Conservation (phyloP, 257 asterid genomes). For the Solanum bulbocastanum region DNA sequence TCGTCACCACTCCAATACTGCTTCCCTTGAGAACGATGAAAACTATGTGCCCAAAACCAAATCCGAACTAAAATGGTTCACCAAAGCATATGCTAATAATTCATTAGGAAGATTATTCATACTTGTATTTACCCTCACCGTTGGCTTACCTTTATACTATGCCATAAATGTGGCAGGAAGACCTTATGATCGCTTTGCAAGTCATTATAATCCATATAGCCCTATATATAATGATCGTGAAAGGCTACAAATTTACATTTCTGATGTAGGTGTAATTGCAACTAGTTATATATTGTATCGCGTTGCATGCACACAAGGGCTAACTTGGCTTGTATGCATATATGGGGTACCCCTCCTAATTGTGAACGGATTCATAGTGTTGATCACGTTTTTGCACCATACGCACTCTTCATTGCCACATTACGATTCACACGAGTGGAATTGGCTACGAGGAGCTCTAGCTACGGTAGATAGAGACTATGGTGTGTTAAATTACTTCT, state of each 20-base stretch:
- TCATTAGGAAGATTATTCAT: neutral
- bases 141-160: neutral
- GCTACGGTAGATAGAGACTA: slow-evolving; percentile 53
- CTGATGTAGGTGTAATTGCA: slow-evolving; percentile 37
- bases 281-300: slow-evolving; percentile 12
- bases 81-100: neutral
- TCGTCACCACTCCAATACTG: neutral
- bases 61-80: neutral
- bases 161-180: neutral
- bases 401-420: slow-evolving; percentile 5
- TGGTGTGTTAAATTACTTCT: slow-evolving; percentile 41
- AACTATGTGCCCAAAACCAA: neutral
- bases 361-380: neutral
- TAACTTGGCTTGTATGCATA: slow-evolving; percentile 31
- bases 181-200: slow-evolving; percentile 33
- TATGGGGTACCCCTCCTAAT: slow-evolving; percentile 9
- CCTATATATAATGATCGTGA: slow-evolving; percentile 56
- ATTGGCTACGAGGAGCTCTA: slow-evolving; percentile 61
- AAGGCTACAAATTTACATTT: slow-evolving; percentile 37
- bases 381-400: neutral
- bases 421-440: slow-evolving; percentile 17
- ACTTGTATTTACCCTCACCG: neutral
- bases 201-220: slow-evolving; percentile 45
- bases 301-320: slow-evolving; percentile 23
- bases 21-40: neutral